phyloP scores from a whole-genome alignment of 352 stramenopile genomes.

The Pythium myriotylum region DNA sequence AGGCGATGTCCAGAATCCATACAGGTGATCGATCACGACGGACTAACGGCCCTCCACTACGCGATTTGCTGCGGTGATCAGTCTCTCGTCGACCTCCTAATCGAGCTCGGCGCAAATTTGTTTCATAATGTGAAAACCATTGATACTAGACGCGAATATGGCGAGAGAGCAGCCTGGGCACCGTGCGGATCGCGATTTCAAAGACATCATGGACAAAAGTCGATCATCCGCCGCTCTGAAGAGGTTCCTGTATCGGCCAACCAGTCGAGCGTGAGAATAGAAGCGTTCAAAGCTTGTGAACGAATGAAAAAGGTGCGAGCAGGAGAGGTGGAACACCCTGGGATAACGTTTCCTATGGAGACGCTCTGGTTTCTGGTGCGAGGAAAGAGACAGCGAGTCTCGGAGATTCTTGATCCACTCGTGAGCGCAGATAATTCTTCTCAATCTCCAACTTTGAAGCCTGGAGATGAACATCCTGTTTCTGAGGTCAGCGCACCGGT shows the following conservation, averaged over 20 bases:
- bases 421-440: too few species aligned
- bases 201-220: neutral
- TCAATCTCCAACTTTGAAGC: neutral
- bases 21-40: conserved; percentile 44
- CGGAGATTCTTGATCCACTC: too few species aligned
- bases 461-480: neutral
- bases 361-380: conserved; percentile 26
- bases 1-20: conserved; percentile 33
- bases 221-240: neutral
- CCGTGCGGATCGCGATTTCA: conserved; percentile 38
- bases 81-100: conserved; percentile 41
- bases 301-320: conserved; percentile 20
- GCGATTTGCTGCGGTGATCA: conserved; percentile 41
- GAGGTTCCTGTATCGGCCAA: too few species aligned
- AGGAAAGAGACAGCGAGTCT: neutral
- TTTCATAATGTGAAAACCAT: neutral
- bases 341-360: conserved; percentile 16
- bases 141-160: neutral
- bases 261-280: neutral
- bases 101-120: conserved; percentile 43
- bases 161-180: conserved; percentile 35
- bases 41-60: conserved; percentile 46
- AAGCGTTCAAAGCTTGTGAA: conserved; percentile 17
- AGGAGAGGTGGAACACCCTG: conserved; percentile 14
- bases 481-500: neutral